Evolutionary conservation across 2,329 filamentous ascomycete genomes (phyloP).

Genomic region (Fusarium virguliforme): DNA sequence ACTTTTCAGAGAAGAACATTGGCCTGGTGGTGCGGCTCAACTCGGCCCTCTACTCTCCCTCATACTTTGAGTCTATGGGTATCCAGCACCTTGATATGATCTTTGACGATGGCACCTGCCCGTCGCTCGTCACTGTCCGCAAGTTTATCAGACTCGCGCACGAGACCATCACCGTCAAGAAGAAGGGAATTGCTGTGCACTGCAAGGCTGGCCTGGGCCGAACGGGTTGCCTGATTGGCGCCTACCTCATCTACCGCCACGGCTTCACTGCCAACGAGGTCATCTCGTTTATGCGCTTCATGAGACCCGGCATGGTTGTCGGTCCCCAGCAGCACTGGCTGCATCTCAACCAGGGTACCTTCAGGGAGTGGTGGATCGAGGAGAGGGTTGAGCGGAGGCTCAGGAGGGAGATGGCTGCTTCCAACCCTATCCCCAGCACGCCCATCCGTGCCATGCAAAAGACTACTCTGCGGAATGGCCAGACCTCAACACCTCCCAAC

Average conservation of each 20-base stretch:
- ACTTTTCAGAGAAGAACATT: slow-evolving; percentile 90
- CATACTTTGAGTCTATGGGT: slow-evolving; percentile 96
- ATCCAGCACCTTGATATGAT: slow-evolving; percentile 99
- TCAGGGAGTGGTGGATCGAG: slow-evolving; percentile 99
- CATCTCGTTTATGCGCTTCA: slow-evolving; percentile 99
- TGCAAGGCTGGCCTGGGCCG: slow-evolving; percentile 98
- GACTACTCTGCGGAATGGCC: slow-evolving; percentile 72
- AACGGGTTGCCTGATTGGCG: slow-evolving; percentile 96
- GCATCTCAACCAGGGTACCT: slow-evolving; percentile 94
- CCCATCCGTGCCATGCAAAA: slow-evolving; percentile 76
- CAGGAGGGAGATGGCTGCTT: slow-evolving; percentile 71
- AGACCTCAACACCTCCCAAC: slow-evolving; percentile 88
- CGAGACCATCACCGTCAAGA: slow-evolving; percentile 91
- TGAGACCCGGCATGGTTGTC: slow-evolving; percentile 99
- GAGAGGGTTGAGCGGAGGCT: slow-evolving; percentile 83
- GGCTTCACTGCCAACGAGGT: slow-evolving; percentile 98
- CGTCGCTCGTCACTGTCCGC: slow-evolving; percentile 87
- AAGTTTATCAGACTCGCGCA: slow-evolving; percentile 97
- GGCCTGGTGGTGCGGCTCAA: slow-evolving; percentile 96
- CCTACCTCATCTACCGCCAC: slow-evolving; percentile 97
- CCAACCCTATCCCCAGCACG: slow-evolving; percentile 69
- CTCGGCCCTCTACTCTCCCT: slow-evolving; percentile 94
- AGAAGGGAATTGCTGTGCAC: slow-evolving; percentile 95
- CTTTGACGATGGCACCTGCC: slow-evolving; percentile 98
- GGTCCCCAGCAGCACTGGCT: slow-evolving; percentile 99